Conservation (phyloP, 768 basidiomycete genomes). For the Cantharellus cinnabarinus region DNA sequence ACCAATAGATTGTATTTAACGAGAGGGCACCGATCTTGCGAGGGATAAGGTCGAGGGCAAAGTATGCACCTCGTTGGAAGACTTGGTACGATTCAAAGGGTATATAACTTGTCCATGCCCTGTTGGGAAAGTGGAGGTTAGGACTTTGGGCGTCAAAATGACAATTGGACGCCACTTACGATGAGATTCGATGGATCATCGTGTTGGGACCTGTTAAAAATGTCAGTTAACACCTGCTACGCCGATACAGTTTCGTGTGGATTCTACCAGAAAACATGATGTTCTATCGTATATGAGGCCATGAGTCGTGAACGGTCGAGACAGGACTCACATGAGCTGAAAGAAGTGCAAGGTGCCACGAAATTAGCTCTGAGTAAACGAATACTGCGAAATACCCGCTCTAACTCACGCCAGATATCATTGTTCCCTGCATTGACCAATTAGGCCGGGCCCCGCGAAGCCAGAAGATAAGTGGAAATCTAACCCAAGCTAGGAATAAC, state of each 20-base stretch:
- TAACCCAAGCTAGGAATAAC: conserved; percentile 64
- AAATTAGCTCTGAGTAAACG: background rate
- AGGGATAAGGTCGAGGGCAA: conserved; percentile 57
- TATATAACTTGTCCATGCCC: conserved; percentile 63
- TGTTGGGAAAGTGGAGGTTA: background rate
- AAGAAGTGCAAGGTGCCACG: background rate
- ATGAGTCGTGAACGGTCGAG: background rate
- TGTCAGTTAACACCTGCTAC: background rate
- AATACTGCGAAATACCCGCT: background rate
- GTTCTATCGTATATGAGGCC: background rate
- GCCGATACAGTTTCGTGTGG: background rate
- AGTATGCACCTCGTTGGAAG: conserved; percentile 80
- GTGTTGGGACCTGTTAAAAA: conserved; percentile 4
- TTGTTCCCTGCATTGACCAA: conserved; percentile 50
- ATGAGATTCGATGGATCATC: conserved; percentile 15
- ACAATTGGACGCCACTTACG: conserved; percentile 10
- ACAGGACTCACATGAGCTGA: background rate
- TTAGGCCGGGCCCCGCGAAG: background rate
- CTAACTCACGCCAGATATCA: conserved; percentile 58
- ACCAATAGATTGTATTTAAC: conserved; percentile 82
- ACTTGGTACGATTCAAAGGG: conserved; percentile 61
- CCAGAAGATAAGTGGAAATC: conserved; percentile 8
- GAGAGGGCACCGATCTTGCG: conserved; percentile 47
- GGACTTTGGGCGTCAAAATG: background rate
- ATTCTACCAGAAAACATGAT: conserved; percentile 6